Conservation (phyloP, 78 protist species). For the Dictyostelium firmibasis region DNA sequence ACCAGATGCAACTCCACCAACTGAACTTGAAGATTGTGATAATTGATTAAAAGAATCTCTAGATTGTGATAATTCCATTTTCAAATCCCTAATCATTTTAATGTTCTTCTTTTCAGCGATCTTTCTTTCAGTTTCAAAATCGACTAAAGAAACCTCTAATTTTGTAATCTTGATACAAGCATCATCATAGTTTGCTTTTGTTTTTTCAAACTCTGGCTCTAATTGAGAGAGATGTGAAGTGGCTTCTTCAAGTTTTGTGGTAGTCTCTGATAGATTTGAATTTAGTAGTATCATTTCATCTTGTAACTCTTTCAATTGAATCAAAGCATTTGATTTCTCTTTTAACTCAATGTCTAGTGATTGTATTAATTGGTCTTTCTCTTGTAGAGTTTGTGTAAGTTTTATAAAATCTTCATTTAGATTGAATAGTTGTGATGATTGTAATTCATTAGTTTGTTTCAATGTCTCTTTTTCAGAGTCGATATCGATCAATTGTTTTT, state of each 20-base stretch:
- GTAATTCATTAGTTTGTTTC: background rate
- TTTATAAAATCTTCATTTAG: background rate
- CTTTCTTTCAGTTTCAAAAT: slow-evolving; percentile 59
- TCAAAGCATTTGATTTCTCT: background rate
- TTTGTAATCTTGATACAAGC: background rate
- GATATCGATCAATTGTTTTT: background rate
- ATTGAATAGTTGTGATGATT: background rate
- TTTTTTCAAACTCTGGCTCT: slow-evolving; percentile 19
- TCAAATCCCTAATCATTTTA: slow-evolving; percentile 64
- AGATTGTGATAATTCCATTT: slow-evolving; percentile 53
- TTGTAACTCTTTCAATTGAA: background rate
- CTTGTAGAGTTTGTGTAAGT: background rate
- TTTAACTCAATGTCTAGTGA: background rate
- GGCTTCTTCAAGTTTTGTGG: background rate
- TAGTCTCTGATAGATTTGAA: background rate
- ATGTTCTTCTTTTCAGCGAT: slow-evolving; percentile 43
- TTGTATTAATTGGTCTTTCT: background rate
- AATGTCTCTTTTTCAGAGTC: background rate
- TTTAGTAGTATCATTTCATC: background rate
- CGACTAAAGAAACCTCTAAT: slow-evolving; percentile 26
- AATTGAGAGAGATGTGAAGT: background rate
- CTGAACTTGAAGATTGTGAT: slow-evolving; percentile 4
- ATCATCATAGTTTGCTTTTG: background rate
- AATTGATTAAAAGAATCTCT: slow-evolving; percentile 12
- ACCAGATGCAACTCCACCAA: background rate